Base-by-base conservation (phyloP, 371 early-diverging fungal species). In the Mucor racemosus region DNA sequence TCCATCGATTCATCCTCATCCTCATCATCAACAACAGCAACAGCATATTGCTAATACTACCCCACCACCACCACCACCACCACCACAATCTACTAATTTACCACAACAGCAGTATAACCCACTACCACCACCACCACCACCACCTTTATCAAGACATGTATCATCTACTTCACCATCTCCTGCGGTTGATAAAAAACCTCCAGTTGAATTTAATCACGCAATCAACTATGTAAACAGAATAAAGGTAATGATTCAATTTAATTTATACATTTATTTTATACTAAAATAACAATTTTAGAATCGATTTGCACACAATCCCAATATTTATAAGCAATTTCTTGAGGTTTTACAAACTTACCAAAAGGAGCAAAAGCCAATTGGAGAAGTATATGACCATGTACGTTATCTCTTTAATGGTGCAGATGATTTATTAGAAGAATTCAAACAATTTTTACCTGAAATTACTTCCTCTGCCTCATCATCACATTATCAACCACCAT, bases 221-320 rank as follows among this genome's bases (percentile, higher is more conserved):
- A 98, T 98, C 54, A 96, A 92, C 76, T 99, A 96, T 78, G 98
- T 99, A 10, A 97, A 97, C 79, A 96, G 97, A 80, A 97, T 98
- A 74, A 98, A 95, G 64, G 62, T 62, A 63, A 54, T 3, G 44
- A 5, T 44, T 1, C 15, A 42, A 14, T 14, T 7, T 19, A 10
- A 9, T 50, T 10, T 21, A 26, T 26, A 3, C 26, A 26, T 3
- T 1, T 21, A 3, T 6, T 14, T 14, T 0, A 10, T 34, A 33
- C 34, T 14, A 55, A n/a, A 4, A 3, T 4, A 7, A n/a, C 4
- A 21, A 2, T 14, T 1, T 34, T 50, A 64, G 92, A 95, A 91
- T 69, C 91, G 96, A 11, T 98, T 94, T 75, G 76, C 91, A 8
- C 81, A 85, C 39, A 91, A 96, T 59, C 96, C 97, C 2, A 97